Evolutionary conservation across 108 stramenopile species (phyloP).

Genomic region (Nitzschia putrida): DNA sequence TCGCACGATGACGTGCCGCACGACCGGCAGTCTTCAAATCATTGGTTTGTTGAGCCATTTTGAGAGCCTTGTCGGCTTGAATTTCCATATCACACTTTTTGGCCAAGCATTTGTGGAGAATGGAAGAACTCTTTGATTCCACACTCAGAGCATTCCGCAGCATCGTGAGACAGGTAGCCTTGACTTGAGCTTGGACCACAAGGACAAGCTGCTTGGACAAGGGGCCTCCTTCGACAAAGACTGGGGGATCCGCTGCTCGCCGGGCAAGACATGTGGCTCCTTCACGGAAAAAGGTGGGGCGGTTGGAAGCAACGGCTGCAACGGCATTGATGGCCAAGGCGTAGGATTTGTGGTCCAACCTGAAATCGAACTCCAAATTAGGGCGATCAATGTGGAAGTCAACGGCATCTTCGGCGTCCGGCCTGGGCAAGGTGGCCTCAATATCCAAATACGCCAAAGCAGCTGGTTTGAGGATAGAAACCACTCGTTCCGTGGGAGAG

Average conservation of each 20-base stretch:
- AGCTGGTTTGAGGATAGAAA: slow-evolving; percentile 81
- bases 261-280: slow-evolving; percentile 74
- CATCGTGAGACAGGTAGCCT: slow-evolving; percentile 78
- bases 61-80: slow-evolving; percentile 83
- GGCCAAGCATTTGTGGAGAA: slow-evolving; percentile 60
- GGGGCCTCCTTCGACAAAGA: slow-evolving; percentile 32
- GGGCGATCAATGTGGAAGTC: slow-evolving; percentile 50
- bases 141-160: slow-evolving; percentile 82
- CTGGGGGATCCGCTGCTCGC: slow-evolving; percentile 71
- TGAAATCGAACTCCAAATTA: slow-evolving; percentile 73
- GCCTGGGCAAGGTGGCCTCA: slow-evolving; percentile 60
- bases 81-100: slow-evolving; percentile 65
- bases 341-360: slow-evolving; percentile 81
- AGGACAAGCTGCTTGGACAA: slow-evolving; percentile 41
- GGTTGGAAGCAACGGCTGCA: slow-evolving; percentile 69
- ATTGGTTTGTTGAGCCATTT: slow-evolving; percentile 75
- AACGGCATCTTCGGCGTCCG: slow-evolving; percentile 33
- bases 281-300: slow-evolving; percentile 80
- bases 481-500: slow-evolving; percentile 63
- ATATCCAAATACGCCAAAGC: slow-evolving; percentile 80
- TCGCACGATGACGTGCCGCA: slow-evolving; percentile 81
- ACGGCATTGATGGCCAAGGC: slow-evolving; percentile 82
- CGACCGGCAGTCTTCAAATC: slow-evolving; percentile 83
- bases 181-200: slow-evolving; percentile 65
- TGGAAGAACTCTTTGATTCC: slow-evolving; percentile 59